Evolutionary conservation across 352 stramenopile species (phyloP).

Genomic region (Phytopythium aichiense): DNA sequence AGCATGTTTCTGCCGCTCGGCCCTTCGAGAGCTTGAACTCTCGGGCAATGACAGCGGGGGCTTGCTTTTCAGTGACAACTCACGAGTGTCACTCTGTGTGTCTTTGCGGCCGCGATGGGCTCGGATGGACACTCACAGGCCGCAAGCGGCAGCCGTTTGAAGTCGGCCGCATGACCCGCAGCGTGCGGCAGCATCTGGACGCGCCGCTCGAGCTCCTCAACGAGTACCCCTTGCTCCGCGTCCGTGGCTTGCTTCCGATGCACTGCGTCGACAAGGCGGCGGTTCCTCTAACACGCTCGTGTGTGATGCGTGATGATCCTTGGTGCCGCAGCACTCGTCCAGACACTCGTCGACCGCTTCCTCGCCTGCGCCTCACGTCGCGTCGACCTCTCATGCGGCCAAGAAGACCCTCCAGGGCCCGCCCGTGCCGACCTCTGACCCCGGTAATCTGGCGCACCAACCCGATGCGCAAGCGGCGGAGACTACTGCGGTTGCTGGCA

Average conservation of each 20-base stretch:
- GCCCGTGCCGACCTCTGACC: constrained; percentile 2
- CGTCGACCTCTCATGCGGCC: constrained; percentile 4
- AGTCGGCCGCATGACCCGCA: constrained; percentile 69
- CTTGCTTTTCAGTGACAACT: background rate
- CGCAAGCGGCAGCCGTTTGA: constrained; percentile 57
- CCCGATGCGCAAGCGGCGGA: background rate
- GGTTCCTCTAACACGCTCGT: background rate
- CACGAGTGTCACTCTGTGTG: background rate
- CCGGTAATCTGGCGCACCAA: background rate
- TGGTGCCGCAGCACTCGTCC: constrained; percentile 18
- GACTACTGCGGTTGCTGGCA: background rate
- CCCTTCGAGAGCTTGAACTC: background rate
- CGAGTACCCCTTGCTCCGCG: constrained; percentile 47
- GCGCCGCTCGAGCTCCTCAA: constrained; percentile 66
- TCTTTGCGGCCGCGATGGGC: background rate
- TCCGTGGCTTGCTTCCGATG: constrained; percentile 17
- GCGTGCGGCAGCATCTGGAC: constrained; percentile 72
- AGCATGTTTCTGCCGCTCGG: constrained; percentile 3
- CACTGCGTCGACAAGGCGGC: background rate
- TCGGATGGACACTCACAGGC: constrained; percentile 17
- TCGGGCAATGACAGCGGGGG: background rate
- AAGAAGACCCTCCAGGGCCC: constrained; percentile 12
- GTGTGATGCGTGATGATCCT: background rate
- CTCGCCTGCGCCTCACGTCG: constrained; percentile 1
- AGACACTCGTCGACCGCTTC: constrained; percentile 21